phyloP scores from a whole-genome alignment of 2,329 filamentous ascomycete genomes.

The Penicillium sp. region DNA sequence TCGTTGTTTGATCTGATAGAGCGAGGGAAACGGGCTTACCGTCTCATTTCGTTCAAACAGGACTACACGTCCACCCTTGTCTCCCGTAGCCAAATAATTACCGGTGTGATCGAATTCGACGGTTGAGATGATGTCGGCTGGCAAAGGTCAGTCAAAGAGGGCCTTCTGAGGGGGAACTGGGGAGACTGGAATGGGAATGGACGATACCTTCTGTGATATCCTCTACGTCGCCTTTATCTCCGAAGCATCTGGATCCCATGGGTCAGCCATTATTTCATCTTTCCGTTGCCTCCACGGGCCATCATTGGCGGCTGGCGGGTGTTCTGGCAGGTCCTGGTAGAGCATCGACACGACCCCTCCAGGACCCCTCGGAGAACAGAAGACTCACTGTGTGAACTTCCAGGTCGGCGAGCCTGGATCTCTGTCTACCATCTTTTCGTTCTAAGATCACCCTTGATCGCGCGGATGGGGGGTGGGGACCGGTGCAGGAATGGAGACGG shows the following conservation, averaged over 20 bases:
- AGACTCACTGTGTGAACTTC: conserved; percentile 98
- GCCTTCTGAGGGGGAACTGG: too few species aligned
- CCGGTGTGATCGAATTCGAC: conserved; percentile 59
- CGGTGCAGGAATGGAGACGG: conserved; percentile 18
- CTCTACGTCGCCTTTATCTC: conserved; percentile 98
- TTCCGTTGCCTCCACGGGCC: not conserved
- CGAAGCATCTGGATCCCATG: conserved; percentile 76
- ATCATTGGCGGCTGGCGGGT: not conserved
- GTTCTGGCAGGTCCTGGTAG: not conserved
- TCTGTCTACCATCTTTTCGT: conserved; percentile 88
- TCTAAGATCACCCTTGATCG: conserved; percentile 43
- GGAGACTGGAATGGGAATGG: not conserved
- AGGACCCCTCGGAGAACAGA: conserved; percentile 1
- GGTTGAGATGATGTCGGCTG: conserved; percentile 57
- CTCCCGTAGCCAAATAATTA: conserved; percentile 57
- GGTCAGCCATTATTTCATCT: conserved; percentile 14
- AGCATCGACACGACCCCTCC: not conserved
- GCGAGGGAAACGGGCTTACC: conserved; percentile 53
- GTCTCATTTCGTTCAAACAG: conserved; percentile 81
- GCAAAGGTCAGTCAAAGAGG: conserved; percentile 15
- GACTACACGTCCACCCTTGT: conserved; percentile 57
- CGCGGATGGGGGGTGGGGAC: conserved; percentile 21
- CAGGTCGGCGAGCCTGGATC: conserved; percentile 93
- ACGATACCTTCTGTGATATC: conserved; percentile 89
- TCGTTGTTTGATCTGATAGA: not conserved